Evolutionary conservation across 306 rosid genomes (phyloP), one percentile per base, ranked within the genome.

Genomic region (Datisca glomerata): DNA sequence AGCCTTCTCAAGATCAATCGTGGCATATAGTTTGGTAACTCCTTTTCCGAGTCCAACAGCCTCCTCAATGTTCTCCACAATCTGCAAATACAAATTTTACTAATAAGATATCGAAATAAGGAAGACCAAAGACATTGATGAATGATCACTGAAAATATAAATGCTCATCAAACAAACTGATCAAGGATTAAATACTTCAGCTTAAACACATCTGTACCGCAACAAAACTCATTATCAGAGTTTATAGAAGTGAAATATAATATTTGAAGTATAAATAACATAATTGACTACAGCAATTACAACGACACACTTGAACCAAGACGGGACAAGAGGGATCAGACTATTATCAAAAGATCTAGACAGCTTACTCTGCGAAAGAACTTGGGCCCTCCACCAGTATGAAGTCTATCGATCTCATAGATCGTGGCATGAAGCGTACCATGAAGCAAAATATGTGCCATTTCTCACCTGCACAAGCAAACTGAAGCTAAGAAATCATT

Each of bases 361-460:
- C 6, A n/a, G n/a, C 27, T 31, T 53, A 87, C 97, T 86, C 51
- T 67, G 57, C 45, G 61, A 29, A 87, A 61, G 59, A 87, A 21
- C 56, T 74, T 72, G 36, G 73, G 80, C 2, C 71, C 73, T 3
- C 63, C 64, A 2, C 66, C 57, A 1, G 43, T 27, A 1, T 56
- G 50, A 44, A 87, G 67, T 45, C 17, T 69, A 56, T 87, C 94
- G 4, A 87, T 79, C 70, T 83, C 97, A 23, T 39, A 83, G 68
- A 87, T 60, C 50, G 97, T 79, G 23, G 49, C 97, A 24, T 87
- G 97, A 37, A 87, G 94, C 43, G 76, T 83, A 0, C 97, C 97
- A 46, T 87, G 97, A 24, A 87, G 79, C 59, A 73, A 58, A 57
- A 64, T 72, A 45, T 51, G 69, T 3, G 93, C 78, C 97, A 87